These are phyloP conservation scores for Chlorella variabilis DNA, from an alignment of 163 green algal species.

Conservation along the genomic window DNA sequence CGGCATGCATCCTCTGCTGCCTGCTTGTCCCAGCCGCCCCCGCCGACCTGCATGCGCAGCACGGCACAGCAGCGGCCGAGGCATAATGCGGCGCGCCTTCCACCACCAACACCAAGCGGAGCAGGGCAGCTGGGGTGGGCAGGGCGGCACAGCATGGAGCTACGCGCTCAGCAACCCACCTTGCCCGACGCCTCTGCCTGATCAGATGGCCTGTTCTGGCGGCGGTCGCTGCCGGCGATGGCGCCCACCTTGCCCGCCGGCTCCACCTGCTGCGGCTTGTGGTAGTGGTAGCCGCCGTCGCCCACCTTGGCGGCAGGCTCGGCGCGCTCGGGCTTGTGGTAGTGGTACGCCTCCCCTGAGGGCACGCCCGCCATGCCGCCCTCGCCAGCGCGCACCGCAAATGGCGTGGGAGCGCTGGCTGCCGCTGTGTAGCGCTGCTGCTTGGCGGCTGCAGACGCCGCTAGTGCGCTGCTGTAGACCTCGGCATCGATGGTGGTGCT, in stretches of 20 bases:
- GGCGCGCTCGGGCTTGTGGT: background rate
- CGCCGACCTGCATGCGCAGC: background rate
- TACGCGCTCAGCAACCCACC: too few relatives aligned
- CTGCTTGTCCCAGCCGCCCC: background rate
- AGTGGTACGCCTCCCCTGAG: background rate
- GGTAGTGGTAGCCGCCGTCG: too few relatives aligned
- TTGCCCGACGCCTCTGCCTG: too few relatives aligned
- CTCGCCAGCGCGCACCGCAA: background rate
- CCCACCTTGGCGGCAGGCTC: background rate
- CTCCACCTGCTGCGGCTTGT: background rate
- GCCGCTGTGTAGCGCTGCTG: background rate
- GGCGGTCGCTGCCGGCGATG: too few relatives aligned
- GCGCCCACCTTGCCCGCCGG: background rate
- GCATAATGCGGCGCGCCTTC: too few relatives aligned
- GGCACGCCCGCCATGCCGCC: background rate
- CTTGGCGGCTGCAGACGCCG: background rate
- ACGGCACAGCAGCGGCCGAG: too few relatives aligned
- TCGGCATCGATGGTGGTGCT: background rate
- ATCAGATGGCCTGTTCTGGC: too few relatives aligned
- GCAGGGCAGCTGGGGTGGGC: too few relatives aligned
- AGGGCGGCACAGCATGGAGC: too few relatives aligned
- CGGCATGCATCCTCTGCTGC: background rate
- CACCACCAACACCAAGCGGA: too few relatives aligned
- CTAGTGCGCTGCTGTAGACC: background rate
- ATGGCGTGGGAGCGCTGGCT: background rate